Evolutionary conservation across 768 basidiomycete species (phyloP), one percentile per base, ranked within the genome.

Genomic region (Macrocybe gigantea): DNA sequence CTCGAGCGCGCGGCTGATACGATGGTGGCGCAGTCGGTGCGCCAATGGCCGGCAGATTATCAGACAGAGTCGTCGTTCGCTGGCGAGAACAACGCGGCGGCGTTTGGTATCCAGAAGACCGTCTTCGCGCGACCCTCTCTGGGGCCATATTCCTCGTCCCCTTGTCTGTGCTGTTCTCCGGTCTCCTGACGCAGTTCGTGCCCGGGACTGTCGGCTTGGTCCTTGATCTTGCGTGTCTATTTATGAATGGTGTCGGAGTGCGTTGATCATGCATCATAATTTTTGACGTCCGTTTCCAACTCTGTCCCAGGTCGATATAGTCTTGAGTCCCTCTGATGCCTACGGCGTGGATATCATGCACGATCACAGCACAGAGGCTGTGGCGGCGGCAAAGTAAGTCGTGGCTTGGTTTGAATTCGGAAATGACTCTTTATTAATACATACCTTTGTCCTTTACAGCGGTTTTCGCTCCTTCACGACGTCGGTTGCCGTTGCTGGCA

Each of bases 101-200:
- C 1, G 54, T 66, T 1, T 85, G 80, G 82, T 74, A 78, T 38
- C 84, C 84, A 0, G 84, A 88, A 60, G 86, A 85, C 53, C 77
- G 85, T 5, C 69, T 87, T 22, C 72, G 79, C 1, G 81, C 72
- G 1, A 66, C 75, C 1, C 58, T 79, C 33, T 53, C 69, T 5
- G 77, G 78, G 7, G 71, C 70, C 3, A 62, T 71, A 0, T 32
- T 77, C 12, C 63, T 85, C 30, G 66, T 75, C 3, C 87, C 85
- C 0, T 22, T 81, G 1, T 77, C 82, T 1, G 60, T 81, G 2
- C 57, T 78, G 0, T 43, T 64, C 0, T 71, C 69, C 0, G 83
- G 83, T 1, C 51, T 84, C 2, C 56, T 74, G n/a, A 79, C 72
- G 10, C 56, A 67, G 33, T 83, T 72, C 56, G 64, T 85, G 5